Conservation (phyloP, 495 filamentous ascomycete species). For the Tuber indicum region DNA sequence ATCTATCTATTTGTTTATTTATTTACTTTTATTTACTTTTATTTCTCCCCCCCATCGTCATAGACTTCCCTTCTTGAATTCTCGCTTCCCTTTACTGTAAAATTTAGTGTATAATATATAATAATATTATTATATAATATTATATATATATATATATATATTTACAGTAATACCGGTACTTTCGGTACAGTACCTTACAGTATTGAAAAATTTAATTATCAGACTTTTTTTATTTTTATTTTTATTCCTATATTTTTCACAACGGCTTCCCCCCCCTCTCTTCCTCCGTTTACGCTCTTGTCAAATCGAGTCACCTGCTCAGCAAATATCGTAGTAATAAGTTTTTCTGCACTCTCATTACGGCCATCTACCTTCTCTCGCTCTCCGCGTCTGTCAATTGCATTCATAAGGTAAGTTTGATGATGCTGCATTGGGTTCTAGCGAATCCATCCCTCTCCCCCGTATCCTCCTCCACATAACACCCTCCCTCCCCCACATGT, state of each 20-base stretch:
- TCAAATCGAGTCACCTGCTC: not conserved
- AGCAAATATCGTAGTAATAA: not conserved
- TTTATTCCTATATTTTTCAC: not conserved
- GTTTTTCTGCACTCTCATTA: not conserved
- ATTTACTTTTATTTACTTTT: not conserved
- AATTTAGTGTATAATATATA: too few species aligned
- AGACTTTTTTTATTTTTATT: not conserved
- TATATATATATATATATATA: too few species aligned
- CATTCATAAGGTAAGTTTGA: not conserved
- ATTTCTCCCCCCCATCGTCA: not conserved
- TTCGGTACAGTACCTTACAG: not conserved
- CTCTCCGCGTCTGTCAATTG: not conserved
- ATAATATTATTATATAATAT: too few species aligned
- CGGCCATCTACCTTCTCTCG: not conserved
- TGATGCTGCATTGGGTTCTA: not conserved
- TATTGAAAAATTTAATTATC: not conserved
- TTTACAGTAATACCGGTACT: not conserved
- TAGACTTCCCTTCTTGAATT: not conserved
- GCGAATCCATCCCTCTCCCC: not conserved
- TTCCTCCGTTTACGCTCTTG: not conserved
- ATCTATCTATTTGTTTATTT: conserved; percentile 18
- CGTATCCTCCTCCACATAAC: not conserved
- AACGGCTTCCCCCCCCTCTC: not conserved
- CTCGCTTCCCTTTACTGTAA: not conserved
- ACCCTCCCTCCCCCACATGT: not conserved